Base-by-base conservation (phyloP, 2,329 filamentous ascomycete genomes). In the Stenocarpella maydis region DNA sequence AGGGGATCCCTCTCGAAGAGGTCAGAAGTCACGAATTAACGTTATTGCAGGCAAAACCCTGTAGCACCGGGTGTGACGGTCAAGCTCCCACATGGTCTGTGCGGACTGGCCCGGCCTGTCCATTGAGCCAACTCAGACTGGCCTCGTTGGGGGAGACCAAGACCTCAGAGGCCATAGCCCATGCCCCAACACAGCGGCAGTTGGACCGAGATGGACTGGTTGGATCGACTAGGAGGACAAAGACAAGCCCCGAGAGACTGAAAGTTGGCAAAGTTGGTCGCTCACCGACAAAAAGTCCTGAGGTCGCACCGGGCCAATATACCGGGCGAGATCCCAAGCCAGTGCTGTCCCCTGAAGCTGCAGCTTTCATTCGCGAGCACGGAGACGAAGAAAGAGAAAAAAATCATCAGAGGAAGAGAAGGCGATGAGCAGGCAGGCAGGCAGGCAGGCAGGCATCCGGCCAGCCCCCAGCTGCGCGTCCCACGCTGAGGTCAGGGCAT, bases 241-340 rank as follows among this genome's bases (percentile, higher is more conserved):
- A 37, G 37, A 39, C 12, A 34, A 41, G 28, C 19, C 34, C 49
- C 50, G 52, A n/a, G 31, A 49, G n/a, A 63, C n/a, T 49, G 37
- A 49, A 54, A 54, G 47, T 68, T 64, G 47, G 55, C 45, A 65
- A 39, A 64, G 67, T 65, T 68, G 55, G 55, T 64, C 47, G 67
- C 67, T 68, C 67, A 68, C 67, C 67, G 67, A 68, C 67, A 68
- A 9, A 52, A 47, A 8, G 17, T 58, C 53, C 9, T 55, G 31
- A 55, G 21, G 60, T 58, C 67, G 52, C 31, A 69, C 67, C 49
- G 26, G 37, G 39, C 37, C 60, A 64, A 49, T 49, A 45, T 43
- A 47, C 41, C 50, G 67, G 53, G 41, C 54, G 39, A 45, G 39
- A 65, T 41, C 53, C 65, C 53, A 67, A 61, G 45, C 50, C 34